Base-by-base conservation (phyloP, 257 asterid genomes). In the Fraxinus quadrangulata region DNA sequence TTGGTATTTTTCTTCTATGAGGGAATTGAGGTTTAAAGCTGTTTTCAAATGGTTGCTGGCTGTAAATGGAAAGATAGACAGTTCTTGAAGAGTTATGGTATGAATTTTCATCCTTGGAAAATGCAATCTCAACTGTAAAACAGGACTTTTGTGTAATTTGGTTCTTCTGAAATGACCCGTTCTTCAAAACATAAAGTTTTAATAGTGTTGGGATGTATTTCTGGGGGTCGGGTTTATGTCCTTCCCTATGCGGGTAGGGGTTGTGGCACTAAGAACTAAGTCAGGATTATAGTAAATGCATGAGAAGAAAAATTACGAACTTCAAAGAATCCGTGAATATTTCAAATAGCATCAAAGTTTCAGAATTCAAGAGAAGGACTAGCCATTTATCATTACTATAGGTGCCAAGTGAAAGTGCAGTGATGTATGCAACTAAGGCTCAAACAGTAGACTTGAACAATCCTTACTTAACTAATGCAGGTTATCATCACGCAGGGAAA, bases 41-140 rank as follows among this genome's bases (percentile, higher is more conserved):
- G 56, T 47, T 47, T 40, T 47, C 56, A 3, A 5, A n/a, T 56
- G 67, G 67, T 9, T 56, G 11, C 28, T 63, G 34, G 31, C 69
- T 26, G 36, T 11, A 63, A 63, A 63, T 63, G 69, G 8, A n/a
- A 63, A 63, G 36, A 26, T 11, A 4, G 31, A 63, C 19, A 10
- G 69, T 26, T 63, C 34, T 23, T 63, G 34, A 63, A 23, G 69
- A 24, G 34, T 24, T 63, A 1, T 42, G 51, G 17, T 42, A 42
- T 42, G 51, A 42, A 42, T 42, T 26, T 24, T 63, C 17, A 10
- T 63, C 36, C 69, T 10, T 61, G 68, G 73, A 39, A 23, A 23
- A 76, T 73, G 71, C 67, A 63, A 49, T 28, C 72, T 39, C 26
- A 81, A 79, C 31, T 84, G 78, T 84, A 79, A 33, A 78, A 70